A percentile compares a stretch with the other conserved stretches of the same genome.
phyloP scores from a whole-genome alignment of 2,329 filamentous ascomycete species.

The Dactylellina parvicollis region DNA sequence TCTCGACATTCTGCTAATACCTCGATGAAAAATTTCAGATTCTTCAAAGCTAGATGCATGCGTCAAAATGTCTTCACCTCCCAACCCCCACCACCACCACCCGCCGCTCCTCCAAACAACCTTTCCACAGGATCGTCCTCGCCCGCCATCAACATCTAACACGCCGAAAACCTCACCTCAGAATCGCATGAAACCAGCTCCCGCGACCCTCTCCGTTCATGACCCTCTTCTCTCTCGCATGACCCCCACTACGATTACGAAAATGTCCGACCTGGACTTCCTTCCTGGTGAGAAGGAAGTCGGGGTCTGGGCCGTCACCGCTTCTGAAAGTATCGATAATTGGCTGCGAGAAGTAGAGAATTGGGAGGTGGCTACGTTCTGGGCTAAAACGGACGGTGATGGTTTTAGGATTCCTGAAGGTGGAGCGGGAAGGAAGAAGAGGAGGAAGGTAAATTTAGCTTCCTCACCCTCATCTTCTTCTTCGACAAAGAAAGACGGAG shows the following conservation, averaged over 20 bases:
- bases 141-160: not conserved
- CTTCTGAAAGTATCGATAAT: conserved; percentile 75
- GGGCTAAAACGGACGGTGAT: conserved; percentile 59
- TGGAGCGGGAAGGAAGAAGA: conserved; percentile 67
- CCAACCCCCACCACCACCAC: not conserved
- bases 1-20: no score
- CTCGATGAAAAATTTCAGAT: no score
- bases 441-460: conserved; percentile 60
- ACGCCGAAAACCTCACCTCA: conserved; percentile 53
- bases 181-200: conserved; percentile 46
- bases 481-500: not conserved
- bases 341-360: conserved; percentile 78
- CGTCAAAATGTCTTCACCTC: conserved; percentile 1
- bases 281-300: conserved; percentile 72
- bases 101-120: not conserved
- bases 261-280: conserved; percentile 56
- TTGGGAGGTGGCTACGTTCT: conserved; percentile 66
- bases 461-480: no score
- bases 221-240: conserved; percentile 57
- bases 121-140: conserved; percentile 2
- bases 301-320: conserved; percentile 74
- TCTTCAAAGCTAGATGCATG: no score
- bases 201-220: conserved; percentile 34
- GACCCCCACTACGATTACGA: conserved; percentile 56
- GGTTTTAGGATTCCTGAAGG: conserved; percentile 64